Evolutionary conservation across 495 filamentous ascomycete species (phyloP).

Genomic region (Aspergillus baeticus): DNA sequence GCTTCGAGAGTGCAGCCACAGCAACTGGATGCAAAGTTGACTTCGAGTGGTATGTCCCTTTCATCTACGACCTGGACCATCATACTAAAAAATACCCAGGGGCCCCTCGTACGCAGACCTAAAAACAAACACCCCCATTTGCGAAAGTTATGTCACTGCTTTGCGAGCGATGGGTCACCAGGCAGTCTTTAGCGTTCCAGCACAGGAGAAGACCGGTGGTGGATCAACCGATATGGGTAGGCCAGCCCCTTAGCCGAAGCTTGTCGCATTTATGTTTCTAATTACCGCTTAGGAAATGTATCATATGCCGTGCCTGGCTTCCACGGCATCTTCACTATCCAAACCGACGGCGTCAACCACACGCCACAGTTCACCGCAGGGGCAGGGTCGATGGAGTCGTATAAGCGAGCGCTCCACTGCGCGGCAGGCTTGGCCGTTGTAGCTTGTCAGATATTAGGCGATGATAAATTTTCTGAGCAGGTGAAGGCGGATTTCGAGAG

Average conservation of each 20-base stretch:
- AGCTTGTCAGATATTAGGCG: constrained; percentile 45
- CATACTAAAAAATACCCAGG: constrained; percentile 23
- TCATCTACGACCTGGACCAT: neutral
- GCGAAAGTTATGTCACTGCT: constrained; percentile 47
- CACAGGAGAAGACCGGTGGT: constrained; percentile 20
- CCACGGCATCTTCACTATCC: constrained; percentile 56
- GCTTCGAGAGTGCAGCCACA: constrained; percentile 55
- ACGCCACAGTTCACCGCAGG: constrained; percentile 53
- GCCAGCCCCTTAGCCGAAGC: neutral
- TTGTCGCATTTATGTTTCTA: neutral
- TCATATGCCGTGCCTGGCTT: constrained; percentile 57
- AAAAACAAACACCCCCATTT: constrained; percentile 46
- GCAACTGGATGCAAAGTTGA: constrained; percentile 57
- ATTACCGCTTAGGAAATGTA: constrained; percentile 51
- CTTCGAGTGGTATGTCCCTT: constrained; percentile 32
- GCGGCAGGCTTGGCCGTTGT: constrained; percentile 57
- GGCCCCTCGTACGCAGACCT: constrained; percentile 53
- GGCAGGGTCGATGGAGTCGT: constrained; percentile 49
- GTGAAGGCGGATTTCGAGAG: constrained; percentile 30
- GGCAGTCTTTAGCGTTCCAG: constrained; percentile 37
- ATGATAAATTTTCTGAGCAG: constrained; percentile 36
- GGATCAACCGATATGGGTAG: constrained; percentile 42
- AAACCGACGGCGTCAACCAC: constrained; percentile 49
- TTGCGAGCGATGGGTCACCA: constrained; percentile 47
- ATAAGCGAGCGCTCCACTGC: constrained; percentile 44